Conservation (phyloP, 441 rosid species). For the Cnidoscolus chayamansa region DNA sequence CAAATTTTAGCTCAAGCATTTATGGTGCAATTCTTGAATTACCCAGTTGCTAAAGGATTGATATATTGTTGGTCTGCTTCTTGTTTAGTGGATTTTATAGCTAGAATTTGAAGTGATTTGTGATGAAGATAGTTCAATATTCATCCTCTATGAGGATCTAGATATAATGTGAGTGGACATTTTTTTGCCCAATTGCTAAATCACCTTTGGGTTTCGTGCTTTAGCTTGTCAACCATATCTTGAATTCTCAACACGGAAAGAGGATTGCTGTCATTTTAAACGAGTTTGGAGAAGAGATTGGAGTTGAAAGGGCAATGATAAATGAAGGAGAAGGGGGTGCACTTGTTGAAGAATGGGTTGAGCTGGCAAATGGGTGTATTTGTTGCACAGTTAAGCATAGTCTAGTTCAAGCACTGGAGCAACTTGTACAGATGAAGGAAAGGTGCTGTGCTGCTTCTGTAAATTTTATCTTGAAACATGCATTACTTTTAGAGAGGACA, state of each 20-base stretch:
- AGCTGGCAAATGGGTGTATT: constrained; percentile 85
- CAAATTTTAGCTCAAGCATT: too few species aligned
- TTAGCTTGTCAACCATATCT: constrained; percentile 76
- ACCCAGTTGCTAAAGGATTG: too few species aligned
- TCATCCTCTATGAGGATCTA: too few species aligned
- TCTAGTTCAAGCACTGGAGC: constrained; percentile 91
- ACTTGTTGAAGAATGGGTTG: constrained; percentile 95
- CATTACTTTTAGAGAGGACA: not conserved
- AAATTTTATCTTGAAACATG: not conserved
- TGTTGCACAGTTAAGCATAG: constrained; percentile 95
- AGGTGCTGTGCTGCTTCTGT: constrained; percentile 33
- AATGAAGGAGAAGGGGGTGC: constrained; percentile 87
- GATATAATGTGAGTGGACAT: not conserved
- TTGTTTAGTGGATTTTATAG: not conserved
- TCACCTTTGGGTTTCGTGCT: constrained; percentile 6
- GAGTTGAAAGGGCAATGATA: constrained; percentile 95
- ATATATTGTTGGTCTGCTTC: not conserved
- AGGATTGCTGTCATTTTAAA: constrained; percentile 87
- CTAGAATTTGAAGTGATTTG: not conserved
- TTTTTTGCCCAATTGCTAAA: constrained; percentile 3
- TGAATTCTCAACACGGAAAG: constrained; percentile 86
- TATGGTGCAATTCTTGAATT: too few species aligned
- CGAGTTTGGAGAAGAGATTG: constrained; percentile 96
- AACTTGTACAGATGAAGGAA: constrained; percentile 77
- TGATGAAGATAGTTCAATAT: too few species aligned